Percentiles rank a stretch among this genome's conserved stretches.
Conservation (phyloP, 169 alveolate species). For the Plasmodium cynomolgi region DNA sequence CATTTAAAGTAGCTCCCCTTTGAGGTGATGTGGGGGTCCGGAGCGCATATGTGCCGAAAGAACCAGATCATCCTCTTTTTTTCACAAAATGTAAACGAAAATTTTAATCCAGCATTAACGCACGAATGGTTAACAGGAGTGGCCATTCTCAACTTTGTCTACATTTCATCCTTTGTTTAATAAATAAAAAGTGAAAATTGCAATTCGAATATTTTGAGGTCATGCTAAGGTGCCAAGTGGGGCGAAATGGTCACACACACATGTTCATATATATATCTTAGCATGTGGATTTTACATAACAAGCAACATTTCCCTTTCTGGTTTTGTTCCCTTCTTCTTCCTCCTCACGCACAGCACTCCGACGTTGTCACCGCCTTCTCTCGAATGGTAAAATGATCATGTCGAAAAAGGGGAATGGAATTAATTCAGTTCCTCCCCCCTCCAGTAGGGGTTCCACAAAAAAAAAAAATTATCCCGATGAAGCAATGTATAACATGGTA, state of each 20-base stretch:
- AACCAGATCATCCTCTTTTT: not conserved
- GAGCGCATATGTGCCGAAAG: not conserved
- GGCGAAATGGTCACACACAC: not conserved
- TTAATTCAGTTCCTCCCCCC: not conserved
- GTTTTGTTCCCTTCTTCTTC: not conserved
- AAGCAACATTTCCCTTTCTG: not conserved
- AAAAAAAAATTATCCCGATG: not conserved
- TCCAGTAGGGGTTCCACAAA: not conserved
- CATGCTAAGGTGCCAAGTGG: not conserved
- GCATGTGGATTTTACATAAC: not conserved
- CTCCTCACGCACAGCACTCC: not conserved
- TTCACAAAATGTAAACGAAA: not conserved
- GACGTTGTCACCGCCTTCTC: not conserved
- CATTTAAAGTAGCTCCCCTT: not conserved
- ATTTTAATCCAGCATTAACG: not conserved
- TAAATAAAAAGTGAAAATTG: not conserved
- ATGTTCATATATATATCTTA: not conserved
- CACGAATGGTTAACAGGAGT: not conserved
- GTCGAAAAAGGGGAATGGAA: constrained; percentile 1
- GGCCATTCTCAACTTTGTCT: not conserved
- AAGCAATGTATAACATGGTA: not conserved
- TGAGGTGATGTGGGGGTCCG: not conserved
- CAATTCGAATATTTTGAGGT: not conserved
- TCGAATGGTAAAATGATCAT: not conserved
- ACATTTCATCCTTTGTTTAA: not conserved